A percentile compares a stretch with the other conserved stretches of the same genome.
Evolutionary conservation across 768 basidiomycete species (phyloP).

Genomic region (Suillus brevipes): DNA sequence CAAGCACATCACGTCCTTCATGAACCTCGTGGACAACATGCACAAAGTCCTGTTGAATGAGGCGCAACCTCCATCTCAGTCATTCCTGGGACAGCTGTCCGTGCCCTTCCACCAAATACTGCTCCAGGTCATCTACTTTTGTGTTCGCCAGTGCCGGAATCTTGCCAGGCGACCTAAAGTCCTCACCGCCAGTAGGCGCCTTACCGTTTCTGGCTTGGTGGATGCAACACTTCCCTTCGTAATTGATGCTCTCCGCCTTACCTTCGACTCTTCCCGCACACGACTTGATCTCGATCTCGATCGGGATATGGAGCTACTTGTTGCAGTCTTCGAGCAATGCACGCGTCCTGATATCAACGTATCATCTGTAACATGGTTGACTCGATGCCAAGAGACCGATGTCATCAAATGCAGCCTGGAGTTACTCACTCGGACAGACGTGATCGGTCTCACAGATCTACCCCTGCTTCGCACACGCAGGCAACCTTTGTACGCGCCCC

Average conservation of each 20-base stretch:
- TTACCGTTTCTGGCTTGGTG: constrained; percentile 58
- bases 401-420: constrained; percentile 76
- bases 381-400: constrained; percentile 77
- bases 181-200: constrained; percentile 59
- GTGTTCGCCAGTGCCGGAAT: constrained; percentile 59
- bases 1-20: constrained; percentile 57
- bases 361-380: constrained; percentile 76
- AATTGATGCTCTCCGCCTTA: constrained; percentile 63
- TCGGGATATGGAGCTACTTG: constrained; percentile 76
- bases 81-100: constrained; percentile 64
- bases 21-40: constrained; percentile 59
- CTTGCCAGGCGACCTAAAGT: constrained; percentile 49
- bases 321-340: constrained; percentile 83
- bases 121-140: constrained; percentile 81
- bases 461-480: constrained; percentile 61
- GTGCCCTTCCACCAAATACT: constrained; percentile 78
- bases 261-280: constrained; percentile 63
- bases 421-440: constrained; percentile 64
- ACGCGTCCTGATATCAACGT: constrained; percentile 65
- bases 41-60: constrained; percentile 70
- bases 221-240: constrained; percentile 64
- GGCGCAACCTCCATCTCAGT: constrained; percentile 69
- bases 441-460: constrained; percentile 69
- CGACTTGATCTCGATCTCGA: constrained; percentile 66
- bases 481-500: constrained; percentile 70